Base-by-base conservation (phyloP, 805 yeast genomes). In the Schizosaccharomyces cryophilus region DNA sequence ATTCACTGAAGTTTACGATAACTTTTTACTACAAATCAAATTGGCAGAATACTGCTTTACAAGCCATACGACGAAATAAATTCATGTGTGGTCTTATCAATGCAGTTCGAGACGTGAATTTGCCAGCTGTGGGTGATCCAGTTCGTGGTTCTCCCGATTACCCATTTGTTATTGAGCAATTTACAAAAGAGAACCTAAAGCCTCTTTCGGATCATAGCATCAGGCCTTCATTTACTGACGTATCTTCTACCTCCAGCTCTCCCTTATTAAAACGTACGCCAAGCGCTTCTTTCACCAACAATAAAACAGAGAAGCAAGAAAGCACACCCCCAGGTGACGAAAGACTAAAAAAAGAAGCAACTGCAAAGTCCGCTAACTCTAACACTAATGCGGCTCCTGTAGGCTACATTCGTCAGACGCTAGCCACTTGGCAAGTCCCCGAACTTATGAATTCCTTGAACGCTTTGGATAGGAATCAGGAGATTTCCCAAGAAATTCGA, bases 1-100 rank as follows among this genome's bases (percentile, higher is more conserved):
- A 26, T 40, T 56, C 60, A 30, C 26, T 56, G 24, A 56, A 26
- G 7, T 21, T 56, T 5, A 56, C 26, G 9, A 63, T 72, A 60
- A 65, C 65, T 51, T 64, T 71, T 48, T 65, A 66, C 40, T 65
- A 67, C 61, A 64, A 71, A 42, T 66, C 66, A 64, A 73, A 71
- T 65, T 66, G 64, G 60, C 68, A 68, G 17, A 74, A 73, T 61
- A 66, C 67, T 15, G 64, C 63, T 24, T 42, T 61, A n/a, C 64
- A 60, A 11, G n/a, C 17, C 2, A 48, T 38, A 26, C 56, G 65
- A 4, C 60, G 60, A 9, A 64, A 64, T 63, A 62, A 54, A 54
- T 55, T 64, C 7, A 62, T 64, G 60, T 47, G 42, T 29, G 62
- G 60, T 13, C 42, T 64, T 29, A 30, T 19, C 21, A 45, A 45